These are phyloP conservation scores for Botrytis byssoidea DNA, from an alignment of 2,329 filamentous ascomycete genomes.

Conservation along the genomic window DNA sequence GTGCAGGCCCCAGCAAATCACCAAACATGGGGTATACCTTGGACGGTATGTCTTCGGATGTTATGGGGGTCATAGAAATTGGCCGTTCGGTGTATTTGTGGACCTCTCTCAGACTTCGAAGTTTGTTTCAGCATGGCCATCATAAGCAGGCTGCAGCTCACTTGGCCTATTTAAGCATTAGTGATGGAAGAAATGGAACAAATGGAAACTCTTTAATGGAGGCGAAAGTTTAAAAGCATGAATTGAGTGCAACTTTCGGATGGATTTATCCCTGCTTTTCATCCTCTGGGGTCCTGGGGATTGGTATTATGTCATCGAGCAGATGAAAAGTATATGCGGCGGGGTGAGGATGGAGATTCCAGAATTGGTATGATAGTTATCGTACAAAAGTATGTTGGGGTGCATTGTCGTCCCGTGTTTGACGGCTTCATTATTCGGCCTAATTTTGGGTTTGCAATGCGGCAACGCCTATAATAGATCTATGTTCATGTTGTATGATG, in stretches of 20 bases:
- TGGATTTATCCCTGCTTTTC: conserved; percentile 3
- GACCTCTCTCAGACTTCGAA: background rate
- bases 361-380: background rate
- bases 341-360: conserved; percentile 12
- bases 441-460: background rate
- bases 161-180: conserved; percentile 5
- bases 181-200: background rate
- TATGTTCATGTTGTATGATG: background rate
- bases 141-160: background rate
- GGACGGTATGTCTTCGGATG: conserved; percentile 13
- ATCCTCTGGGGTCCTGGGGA: background rate
- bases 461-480: background rate
- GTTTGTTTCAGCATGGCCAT: background rate
- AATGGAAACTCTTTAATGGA: background rate
- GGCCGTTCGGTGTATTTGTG: conserved; percentile 10
- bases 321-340: conserved; percentile 1
- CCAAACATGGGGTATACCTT: conserved; percentile 4
- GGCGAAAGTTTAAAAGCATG: background rate
- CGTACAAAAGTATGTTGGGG: background rate
- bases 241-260: background rate
- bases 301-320: conserved; percentile 12
- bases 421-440: background rate
- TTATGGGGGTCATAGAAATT: background rate
- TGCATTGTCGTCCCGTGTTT: background rate
- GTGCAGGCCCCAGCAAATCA: background rate